Percentiles rank a stretch among this genome's conserved stretches.
phyloP scores from a whole-genome alignment of 1,284 basidiomycete species.

The Naganishia sp. region DNA sequence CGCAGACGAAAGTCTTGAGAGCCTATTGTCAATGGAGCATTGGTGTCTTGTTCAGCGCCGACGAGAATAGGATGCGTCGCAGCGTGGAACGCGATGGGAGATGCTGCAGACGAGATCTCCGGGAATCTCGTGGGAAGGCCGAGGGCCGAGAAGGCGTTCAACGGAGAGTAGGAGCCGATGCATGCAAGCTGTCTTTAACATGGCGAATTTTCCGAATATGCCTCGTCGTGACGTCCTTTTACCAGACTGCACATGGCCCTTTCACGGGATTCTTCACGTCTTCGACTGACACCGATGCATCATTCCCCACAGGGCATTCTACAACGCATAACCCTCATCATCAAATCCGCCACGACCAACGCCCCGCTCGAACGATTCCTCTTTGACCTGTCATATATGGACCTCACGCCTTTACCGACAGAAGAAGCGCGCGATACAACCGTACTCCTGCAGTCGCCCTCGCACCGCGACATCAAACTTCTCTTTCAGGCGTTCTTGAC shows the following conservation, averaged over 20 bases:
- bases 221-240: no score
- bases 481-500: constrained; percentile 82
- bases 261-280: background rate
- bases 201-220: no score
- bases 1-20: no score
- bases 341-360: constrained; percentile 66
- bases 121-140: no score
- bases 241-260: background rate
- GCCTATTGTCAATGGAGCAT: no score
- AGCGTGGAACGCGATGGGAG: no score
- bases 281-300: background rate
- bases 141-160: no score
- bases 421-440: constrained; percentile 57
- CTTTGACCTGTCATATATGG: constrained; percentile 61
- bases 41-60: no score
- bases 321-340: constrained; percentile 60
- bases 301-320: constrained; percentile 57
- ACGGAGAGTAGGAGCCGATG: no score
- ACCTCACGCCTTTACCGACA: constrained; percentile 71
- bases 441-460: constrained; percentile 34
- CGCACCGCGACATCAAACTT: constrained; percentile 62
- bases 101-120: no score
- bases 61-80: no score
- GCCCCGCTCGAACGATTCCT: constrained; percentile 65
- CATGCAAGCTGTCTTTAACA: no score